These are phyloP conservation scores for Acacia confusa DNA, from an alignment of 306 rosid genomes.

Conservation along the genomic window DNA sequence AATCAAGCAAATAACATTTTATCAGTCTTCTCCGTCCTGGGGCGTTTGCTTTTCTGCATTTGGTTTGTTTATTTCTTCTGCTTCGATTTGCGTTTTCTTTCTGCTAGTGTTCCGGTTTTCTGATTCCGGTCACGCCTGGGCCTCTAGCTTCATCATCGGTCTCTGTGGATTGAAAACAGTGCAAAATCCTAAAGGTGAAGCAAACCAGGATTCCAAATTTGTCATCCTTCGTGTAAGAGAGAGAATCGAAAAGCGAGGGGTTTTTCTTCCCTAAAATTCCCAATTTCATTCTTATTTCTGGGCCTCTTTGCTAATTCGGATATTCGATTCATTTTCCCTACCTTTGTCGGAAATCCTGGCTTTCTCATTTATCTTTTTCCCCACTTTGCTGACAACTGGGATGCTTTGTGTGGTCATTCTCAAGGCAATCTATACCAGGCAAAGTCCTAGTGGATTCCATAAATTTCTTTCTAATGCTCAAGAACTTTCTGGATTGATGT, in stretches of 20 bases:
- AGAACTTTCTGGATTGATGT: conserved; percentile 9
- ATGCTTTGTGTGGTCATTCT: conserved; percentile 40
- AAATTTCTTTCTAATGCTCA: neutral
- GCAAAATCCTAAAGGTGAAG: neutral
- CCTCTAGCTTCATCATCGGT: no score
- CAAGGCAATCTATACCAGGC: conserved; percentile 24
- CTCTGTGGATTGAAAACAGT: no score
- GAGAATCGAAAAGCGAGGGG: neutral
- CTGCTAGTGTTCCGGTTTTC: no score
- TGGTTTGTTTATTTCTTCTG: no score
- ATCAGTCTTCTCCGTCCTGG: no score
- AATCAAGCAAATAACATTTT: no score
- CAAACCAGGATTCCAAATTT: neutral
- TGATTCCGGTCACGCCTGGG: no score
- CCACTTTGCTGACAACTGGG: conserved; percentile 22
- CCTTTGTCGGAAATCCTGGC: conserved; percentile 28
- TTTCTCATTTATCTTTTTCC: neutral
- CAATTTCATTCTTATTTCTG: conserved; percentile 40
- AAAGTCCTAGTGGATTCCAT: neutral
- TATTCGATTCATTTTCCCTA: conserved; percentile 29
- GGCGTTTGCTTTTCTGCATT: no score
- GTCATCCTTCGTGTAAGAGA: neutral
- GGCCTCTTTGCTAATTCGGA: conserved; percentile 28
- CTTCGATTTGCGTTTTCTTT: no score
- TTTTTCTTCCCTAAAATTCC: neutral